These are phyloP conservation scores for Rosa hybrid DNA, from an alignment of 331 rosid genomes.

Conservation along the genomic window DNA sequence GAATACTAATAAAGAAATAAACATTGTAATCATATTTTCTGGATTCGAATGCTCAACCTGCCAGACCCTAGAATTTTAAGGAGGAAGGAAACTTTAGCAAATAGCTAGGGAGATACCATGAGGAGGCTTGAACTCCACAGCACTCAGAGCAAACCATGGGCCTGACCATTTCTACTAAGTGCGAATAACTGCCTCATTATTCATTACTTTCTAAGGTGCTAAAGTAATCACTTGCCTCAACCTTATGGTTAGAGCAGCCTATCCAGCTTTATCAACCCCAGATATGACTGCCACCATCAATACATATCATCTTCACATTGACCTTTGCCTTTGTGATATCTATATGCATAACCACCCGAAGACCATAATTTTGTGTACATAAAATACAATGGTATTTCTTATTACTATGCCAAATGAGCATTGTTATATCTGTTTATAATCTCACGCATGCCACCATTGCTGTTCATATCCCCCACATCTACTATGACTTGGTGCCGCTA, in stretches of 20 bases:
- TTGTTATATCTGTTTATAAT: not conserved
- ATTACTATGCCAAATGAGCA: not conserved
- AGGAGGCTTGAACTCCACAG: not conserved
- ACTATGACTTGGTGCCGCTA: not conserved
- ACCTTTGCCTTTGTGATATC: not conserved
- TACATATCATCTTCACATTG: not conserved
- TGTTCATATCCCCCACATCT: not conserved
- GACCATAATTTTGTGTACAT: not conserved
- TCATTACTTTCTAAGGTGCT: not conserved
- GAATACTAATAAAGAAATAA: not conserved
- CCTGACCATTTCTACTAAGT: not conserved
- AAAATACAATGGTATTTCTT: not conserved
- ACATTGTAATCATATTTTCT: not conserved
- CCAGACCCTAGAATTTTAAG: not conserved
- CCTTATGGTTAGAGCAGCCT: not conserved
- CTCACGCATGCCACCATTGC: not conserved
- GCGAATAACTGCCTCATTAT: not conserved
- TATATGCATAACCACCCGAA: constrained; percentile 6
- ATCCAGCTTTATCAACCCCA: not conserved
- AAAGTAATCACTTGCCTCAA: constrained; percentile 6
- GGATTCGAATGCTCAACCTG: constrained; percentile 4
- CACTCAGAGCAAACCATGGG: not conserved
- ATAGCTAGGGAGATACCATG: not conserved
- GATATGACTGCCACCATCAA: constrained; percentile 1
- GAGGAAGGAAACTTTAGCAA: not conserved